A percentile compares a stretch with the other conserved stretches of the same genome.
Evolutionary conservation across 1,284 basidiomycete species (phyloP).

Genomic region (Puccinia horiana): DNA sequence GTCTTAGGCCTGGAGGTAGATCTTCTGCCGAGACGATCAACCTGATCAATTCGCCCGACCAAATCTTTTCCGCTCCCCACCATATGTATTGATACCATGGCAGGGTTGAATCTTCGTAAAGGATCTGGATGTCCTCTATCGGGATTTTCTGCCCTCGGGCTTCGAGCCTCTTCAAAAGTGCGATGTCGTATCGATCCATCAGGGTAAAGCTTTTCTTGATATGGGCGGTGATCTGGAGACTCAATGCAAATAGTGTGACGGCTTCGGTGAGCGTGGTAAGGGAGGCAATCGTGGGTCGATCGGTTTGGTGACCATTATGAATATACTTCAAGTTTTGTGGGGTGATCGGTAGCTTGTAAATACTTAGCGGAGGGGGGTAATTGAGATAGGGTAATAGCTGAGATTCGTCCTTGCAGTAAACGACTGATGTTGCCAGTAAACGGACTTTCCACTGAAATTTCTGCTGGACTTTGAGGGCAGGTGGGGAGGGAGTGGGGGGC

Average conservation of each 20-base stretch:
- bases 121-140: conserved; percentile 10
- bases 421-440: conserved; percentile 36
- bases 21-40: conserved; percentile 40
- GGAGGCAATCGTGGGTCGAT: conserved; percentile 33
- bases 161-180: conserved; percentile 24
- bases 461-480: conserved; percentile 46
- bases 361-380: conserved; percentile 9
- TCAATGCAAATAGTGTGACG: conserved; percentile 51
- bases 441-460: conserved; percentile 49
- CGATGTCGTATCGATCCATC: conserved; percentile 45
- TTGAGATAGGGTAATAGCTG: conserved; percentile 20
- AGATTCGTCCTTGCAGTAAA: conserved; percentile 47
- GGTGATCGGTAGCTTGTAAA: conserved; percentile 48
- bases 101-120: conserved; percentile 30
- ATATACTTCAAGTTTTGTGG: conserved; percentile 42
- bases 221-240: conserved; percentile 52
- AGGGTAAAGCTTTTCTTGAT: conserved; percentile 43
- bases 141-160: conserved; percentile 27
- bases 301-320: conserved; percentile 39
- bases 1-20: conserved; percentile 28
- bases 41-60: conserved; percentile 53
- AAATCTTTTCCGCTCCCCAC: conserved; percentile 53
- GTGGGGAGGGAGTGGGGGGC: background rate
- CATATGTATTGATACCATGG: conserved; percentile 52
- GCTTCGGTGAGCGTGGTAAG: conserved; percentile 37